These are phyloP conservation scores for Ceratocystis ficicola DNA, from an alignment of 2,329 filamentous ascomycete genomes.

Conservation along the genomic window DNA sequence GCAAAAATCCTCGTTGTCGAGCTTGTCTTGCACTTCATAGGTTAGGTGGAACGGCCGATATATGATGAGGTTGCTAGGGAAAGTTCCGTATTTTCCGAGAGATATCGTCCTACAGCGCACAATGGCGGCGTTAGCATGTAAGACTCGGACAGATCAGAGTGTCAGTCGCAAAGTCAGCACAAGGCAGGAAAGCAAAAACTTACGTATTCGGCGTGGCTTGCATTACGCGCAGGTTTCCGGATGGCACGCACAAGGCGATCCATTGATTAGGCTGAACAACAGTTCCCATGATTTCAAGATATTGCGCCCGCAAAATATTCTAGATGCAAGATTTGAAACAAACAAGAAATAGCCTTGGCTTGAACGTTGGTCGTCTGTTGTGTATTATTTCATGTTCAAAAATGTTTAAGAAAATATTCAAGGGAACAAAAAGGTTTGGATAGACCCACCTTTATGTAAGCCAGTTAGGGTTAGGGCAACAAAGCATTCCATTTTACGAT, in stretches of 20 bases:
- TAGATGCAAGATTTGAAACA: not conserved
- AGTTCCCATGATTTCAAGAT: slow-evolving; percentile 30
- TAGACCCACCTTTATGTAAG: not conserved
- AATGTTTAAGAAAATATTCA: slow-evolving; percentile 10
- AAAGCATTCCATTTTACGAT: too few species aligned
- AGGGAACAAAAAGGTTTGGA: not conserved
- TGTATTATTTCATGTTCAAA: not conserved
- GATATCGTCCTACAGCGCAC: slow-evolving; percentile 56
- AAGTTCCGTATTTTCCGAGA: slow-evolving; percentile 83
- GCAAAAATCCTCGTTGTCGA: slow-evolving; percentile 50
- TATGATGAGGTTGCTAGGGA: slow-evolving; percentile 78
- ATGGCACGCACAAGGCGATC: slow-evolving; percentile 48
- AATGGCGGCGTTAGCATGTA: slow-evolving; percentile 11
- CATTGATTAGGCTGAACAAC: slow-evolving; percentile 47
- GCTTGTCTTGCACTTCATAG: slow-evolving; percentile 71
- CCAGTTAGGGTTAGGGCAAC: not conserved
- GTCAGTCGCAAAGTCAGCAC: slow-evolving; percentile 15
- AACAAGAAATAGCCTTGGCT: not conserved
- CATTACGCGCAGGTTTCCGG: slow-evolving; percentile 44
- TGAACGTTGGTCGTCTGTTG: not conserved
- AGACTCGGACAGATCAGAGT: not conserved
- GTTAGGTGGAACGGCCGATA: slow-evolving; percentile 86
- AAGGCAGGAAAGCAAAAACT: slow-evolving; percentile 21
- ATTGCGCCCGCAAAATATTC: not conserved
- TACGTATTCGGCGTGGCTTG: slow-evolving; percentile 51